phyloP scores from a whole-genome alignment of 768 basidiomycete genomes.

The Lactifluus subvellereus region DNA sequence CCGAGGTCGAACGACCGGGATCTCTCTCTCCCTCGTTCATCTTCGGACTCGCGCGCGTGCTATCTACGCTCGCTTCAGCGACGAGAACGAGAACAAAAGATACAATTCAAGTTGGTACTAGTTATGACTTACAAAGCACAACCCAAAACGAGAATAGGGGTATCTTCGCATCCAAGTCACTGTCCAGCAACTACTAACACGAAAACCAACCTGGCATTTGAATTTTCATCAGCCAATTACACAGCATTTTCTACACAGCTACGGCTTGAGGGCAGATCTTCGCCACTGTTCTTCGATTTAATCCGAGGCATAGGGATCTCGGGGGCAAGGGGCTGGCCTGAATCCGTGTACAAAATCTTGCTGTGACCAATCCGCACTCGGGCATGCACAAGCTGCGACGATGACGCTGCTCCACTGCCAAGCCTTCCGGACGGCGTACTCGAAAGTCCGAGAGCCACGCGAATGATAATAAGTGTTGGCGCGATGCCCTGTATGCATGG shows the following conservation, averaged over 20 bases:
- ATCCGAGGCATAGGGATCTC: background rate
- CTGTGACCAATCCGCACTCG: background rate
- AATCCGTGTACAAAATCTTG: background rate
- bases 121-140: background rate
- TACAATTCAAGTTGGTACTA: background rate
- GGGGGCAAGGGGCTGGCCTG: background rate
- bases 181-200: background rate
- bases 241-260: background rate
- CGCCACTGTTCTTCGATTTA: background rate
- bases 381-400: background rate
- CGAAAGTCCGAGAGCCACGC: constrained; percentile 13
- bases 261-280: background rate
- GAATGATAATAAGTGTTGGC: constrained; percentile 10
- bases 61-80: too few relatives aligned
- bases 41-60: too few relatives aligned
- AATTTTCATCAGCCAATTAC: background rate
- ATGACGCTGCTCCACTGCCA: background rate
- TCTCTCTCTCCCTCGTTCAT: too few relatives aligned
- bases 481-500: constrained; percentile 12
- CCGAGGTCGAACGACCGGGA: too few relatives aligned
- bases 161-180: too few relatives aligned
- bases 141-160: background rate
- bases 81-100: background rate
- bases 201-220: background rate
- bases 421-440: background rate